Evolutionary conservation across 2,329 filamentous ascomycete genomes (phyloP).

Genomic region (Stemphylium beticola): DNA sequence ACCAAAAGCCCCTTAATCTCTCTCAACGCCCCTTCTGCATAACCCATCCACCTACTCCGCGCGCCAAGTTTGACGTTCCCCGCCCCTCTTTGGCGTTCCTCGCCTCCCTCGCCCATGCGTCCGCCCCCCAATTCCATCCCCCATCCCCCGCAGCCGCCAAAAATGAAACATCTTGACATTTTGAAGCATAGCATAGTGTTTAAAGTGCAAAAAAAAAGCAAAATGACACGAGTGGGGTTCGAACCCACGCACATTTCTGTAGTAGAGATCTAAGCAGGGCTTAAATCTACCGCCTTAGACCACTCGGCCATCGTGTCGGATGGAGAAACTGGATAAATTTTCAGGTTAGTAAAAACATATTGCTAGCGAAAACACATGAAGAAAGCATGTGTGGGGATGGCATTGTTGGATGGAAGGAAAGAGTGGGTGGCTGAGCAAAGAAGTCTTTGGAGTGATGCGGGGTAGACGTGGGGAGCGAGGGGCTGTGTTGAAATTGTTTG

Average conservation of each 20-base stretch:
- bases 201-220: conserved; percentile 5
- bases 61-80: no score
- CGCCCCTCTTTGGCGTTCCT: no score
- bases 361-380: no score
- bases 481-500: background rate
- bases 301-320: conserved; percentile 40
- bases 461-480: background rate
- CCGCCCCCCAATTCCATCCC: no score
- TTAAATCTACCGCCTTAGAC: conserved; percentile 47
- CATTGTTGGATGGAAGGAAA: no score
- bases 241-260: conserved; percentile 43
- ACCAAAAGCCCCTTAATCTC: no score
- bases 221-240: conserved; percentile 38
- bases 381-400: no score
- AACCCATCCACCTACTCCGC: no score
- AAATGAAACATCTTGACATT: background rate
- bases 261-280: conserved; percentile 34
- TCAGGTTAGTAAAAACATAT: background rate
- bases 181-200: no score
- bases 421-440: no score
- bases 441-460: background rate
- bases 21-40: no score
- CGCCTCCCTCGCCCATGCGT: background rate
- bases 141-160: background rate
- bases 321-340: conserved; percentile 11